phyloP scores from a whole-genome alignment of 2,329 filamentous ascomycete species.

The Colletotrichum lini region DNA sequence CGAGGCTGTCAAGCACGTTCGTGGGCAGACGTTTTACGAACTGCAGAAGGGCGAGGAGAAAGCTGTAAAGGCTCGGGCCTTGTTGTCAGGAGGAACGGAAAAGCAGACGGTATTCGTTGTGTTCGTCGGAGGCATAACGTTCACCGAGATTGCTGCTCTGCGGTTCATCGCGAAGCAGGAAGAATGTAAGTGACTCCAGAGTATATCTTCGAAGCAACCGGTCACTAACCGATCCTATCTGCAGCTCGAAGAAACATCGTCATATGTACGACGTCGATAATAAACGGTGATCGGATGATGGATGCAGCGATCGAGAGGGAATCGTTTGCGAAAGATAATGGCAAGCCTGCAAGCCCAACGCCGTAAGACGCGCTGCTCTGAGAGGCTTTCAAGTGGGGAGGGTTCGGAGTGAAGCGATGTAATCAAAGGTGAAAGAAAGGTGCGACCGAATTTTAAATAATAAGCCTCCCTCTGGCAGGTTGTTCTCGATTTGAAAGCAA shows the following conservation, averaged over 20 bases:
- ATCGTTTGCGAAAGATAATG: slow-evolving; percentile 66
- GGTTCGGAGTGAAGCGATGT: not conserved
- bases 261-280: slow-evolving; percentile 92
- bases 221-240: not conserved
- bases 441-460: slow-evolving; percentile 17
- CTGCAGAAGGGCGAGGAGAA: slow-evolving; percentile 94
- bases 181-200: slow-evolving; percentile 66
- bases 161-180: slow-evolving; percentile 90
- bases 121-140: slow-evolving; percentile 96
- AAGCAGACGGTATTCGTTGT: slow-evolving; percentile 96
- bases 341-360: slow-evolving; percentile 42
- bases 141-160: slow-evolving; percentile 94
- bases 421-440: slow-evolving; percentile 5
- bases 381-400: not conserved
- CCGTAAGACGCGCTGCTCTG: slow-evolving; percentile 18
- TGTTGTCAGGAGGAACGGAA: slow-evolving; percentile 81
- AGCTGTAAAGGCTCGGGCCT: slow-evolving; percentile 86
- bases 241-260: slow-evolving; percentile 85
- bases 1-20: slow-evolving; percentile 88
- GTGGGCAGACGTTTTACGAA: slow-evolving; percentile 92
- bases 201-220: not conserved
- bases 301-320: slow-evolving; percentile 84
- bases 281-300: slow-evolving; percentile 92
- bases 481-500: not conserved
- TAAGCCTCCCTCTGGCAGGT: not conserved